Base-by-base conservation (phyloP, 768 basidiomycete genomes). In the Hemileccinum rubropunctum region DNA sequence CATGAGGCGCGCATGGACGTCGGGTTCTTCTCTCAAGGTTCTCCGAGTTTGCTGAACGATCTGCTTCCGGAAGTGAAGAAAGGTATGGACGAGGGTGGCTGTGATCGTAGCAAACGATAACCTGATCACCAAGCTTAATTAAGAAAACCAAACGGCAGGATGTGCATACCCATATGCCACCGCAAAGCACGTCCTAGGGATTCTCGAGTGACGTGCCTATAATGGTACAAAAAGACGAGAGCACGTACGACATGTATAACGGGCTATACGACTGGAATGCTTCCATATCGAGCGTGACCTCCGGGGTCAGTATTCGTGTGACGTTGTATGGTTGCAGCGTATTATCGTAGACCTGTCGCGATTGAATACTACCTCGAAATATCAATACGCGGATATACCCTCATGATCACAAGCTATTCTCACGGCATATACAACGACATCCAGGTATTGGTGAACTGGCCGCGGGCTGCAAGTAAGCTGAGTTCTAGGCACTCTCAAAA, bases 1-100 rank as follows among this genome's bases (percentile, higher is more conserved):
- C 91, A 93, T 93, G 33, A 93, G 73, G 12, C 88, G 80, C 17
- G 88, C 87, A 58, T 93, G 91, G 52, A 93, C 81, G 70, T 93
- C 91, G 0, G 87, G 86, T 59, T 89, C 86, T 58, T 92, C 91
- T 42, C 77, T 66, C 65, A 88, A 76, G 4, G 88, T 76, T 47
- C 83, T 77, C 41, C 86, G 81, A 17, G 82, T 70, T 65, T 89
- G 88, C 4, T 71, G 73, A 76, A 83, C 83, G 50, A 92, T 88
- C 65, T 88, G 86, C 61, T 86, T 86, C 63, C 88, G 81, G 72
- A 84, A 88, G 70, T 82, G 84, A 30, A 91, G 71, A 64, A 73
- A 60, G 1, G 66, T 48, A 27, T 67, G 66, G n/a, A 62, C 57
- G 26, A 67, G 57, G 7, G 57, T 68, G 6, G 66, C 66, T 68